Conservation (phyloP, 2,329 filamentous ascomycete genomes). For the Penicillium psychrosexuale region DNA sequence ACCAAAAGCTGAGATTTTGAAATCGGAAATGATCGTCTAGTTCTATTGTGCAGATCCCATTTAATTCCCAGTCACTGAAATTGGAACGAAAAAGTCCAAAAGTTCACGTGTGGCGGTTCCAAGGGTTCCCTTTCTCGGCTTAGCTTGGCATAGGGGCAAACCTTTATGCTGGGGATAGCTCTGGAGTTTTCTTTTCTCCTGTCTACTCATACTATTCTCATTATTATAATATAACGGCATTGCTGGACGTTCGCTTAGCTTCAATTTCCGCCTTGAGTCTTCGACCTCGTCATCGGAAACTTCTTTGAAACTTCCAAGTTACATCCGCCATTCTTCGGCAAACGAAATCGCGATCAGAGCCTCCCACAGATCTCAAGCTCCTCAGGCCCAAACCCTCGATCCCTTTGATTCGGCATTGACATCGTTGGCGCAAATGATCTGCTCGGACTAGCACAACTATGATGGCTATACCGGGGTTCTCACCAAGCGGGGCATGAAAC, state of each 20-base stretch:
- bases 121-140: slow-evolving; percentile 6
- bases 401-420: background rate
- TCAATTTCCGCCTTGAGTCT: background rate
- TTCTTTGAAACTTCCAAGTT: slow-evolving; percentile 1
- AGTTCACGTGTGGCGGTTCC: slow-evolving; percentile 8
- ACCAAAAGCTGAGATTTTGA: background rate
- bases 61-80: background rate
- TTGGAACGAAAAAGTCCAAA: background rate
- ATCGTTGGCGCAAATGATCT: slow-evolving; percentile 8
- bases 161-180: background rate
- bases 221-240: background rate
- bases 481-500: slow-evolving; percentile 3
- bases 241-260: background rate
- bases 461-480: slow-evolving; percentile 15
- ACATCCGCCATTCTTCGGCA: slow-evolving; percentile 11
- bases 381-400: background rate
- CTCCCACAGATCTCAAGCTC: background rate
- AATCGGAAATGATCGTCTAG: background rate
- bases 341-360: slow-evolving; percentile 6
- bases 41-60: background rate
- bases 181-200: background rate
- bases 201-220: background rate
- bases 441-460: slow-evolving; percentile 3
- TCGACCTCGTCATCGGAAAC: background rate
- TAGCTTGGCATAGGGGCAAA: slow-evolving; percentile 7